Percentiles rank a stretch among this genome's conserved stretches.
phyloP scores from a whole-genome alignment of 202 grass and related monocot species.

The Panicum hallii region DNA sequence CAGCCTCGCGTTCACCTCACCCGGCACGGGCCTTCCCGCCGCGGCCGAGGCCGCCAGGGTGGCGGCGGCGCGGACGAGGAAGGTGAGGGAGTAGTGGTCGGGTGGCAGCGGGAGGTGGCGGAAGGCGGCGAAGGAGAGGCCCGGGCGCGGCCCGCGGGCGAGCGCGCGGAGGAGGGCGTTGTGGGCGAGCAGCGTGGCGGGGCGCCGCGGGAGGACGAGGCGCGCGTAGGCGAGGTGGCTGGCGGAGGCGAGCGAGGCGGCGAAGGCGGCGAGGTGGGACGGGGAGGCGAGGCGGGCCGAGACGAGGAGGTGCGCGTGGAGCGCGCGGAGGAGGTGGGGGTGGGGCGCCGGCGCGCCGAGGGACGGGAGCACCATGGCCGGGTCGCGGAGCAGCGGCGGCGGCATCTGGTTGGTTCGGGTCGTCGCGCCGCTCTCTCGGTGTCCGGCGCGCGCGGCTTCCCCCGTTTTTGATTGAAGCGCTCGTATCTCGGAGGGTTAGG shows the following conservation, averaged over 20 bases:
- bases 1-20: neutral
- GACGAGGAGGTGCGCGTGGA: conserved; percentile 69
- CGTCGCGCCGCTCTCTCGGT: neutral
- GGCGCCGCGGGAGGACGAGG: conserved; percentile 48
- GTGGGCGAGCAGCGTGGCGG: conserved; percentile 50
- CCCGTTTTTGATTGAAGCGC: neutral
- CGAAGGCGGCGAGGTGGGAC: conserved; percentile 31
- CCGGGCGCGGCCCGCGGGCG: conserved; percentile 46
- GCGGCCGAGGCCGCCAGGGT: conserved; percentile 34
- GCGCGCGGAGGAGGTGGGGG: conserved; percentile 43
- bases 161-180: conserved; percentile 65
- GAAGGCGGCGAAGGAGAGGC: conserved; percentile 58
- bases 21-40: neutral
- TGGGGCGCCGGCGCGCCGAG: conserved; percentile 30
- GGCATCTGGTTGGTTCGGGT: neutral
- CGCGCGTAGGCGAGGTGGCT: conserved; percentile 51
- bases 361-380: conserved; percentile 35
- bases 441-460: neutral
- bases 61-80: conserved; percentile 67
- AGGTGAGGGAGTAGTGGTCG: conserved; percentile 76
- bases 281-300: conserved; percentile 46
- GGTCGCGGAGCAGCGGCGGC: conserved; percentile 29
- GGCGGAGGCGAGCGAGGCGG: conserved; percentile 49
- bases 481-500: neutral
- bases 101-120: conserved; percentile 60